Base-by-base conservation (phyloP, 805 yeast genomes). In the Sporopachydermia lactativora region DNA sequence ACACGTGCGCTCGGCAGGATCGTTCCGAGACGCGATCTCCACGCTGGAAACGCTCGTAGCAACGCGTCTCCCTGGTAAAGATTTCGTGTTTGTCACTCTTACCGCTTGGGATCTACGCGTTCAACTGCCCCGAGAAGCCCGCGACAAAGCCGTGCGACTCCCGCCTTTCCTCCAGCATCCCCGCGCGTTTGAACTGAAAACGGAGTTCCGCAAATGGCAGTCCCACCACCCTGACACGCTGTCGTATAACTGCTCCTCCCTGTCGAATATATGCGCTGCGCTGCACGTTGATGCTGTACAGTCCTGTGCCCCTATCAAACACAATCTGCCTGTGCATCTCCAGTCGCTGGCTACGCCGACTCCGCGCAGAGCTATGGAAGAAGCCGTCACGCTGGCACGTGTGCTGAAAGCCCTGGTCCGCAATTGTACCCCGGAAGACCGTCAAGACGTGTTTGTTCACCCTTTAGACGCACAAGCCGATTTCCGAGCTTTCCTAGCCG, bases 391-490 rank as follows among this genome's bases (percentile, higher is more conserved):
- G n/a, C 51, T 70, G 43, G 45, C 69, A 15, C 61, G 63, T 39
- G 54, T 75, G 6, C 58, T 75, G 43, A 58, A 57, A 39, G 68
- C 68, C 39, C 58, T 79, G 45, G 59, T 68, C 19, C 62, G 63
- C 42, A 69, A 69, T 46, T 57, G 73, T 2, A 61, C 71, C 13
- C 41, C 52, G 1, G 73, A 68, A 18, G 72, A 70, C 37, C 73
- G 70, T 46, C 57, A 69, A 5, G 60, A 67, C 38, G 77, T 81
- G 13, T 64, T 84, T 38, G 73, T 78, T 3, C 71, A 68, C 41
- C 95, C 96, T 1, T 76, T 77, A 50, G 95, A 88, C 58, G 67
- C 80, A 37, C 70, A 71, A n/a, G 68, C 80, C 35, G 96, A 86
- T 51, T 70, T 78, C 38, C 65, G 70, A 37, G 72, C 73, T 4